Percentiles rank a stretch among this genome's conserved stretches.
These are phyloP conservation scores for Xylariaceae sp. DNA, from an alignment of 2,329 filamentous ascomycete species.

Conservation along the genomic window DNA sequence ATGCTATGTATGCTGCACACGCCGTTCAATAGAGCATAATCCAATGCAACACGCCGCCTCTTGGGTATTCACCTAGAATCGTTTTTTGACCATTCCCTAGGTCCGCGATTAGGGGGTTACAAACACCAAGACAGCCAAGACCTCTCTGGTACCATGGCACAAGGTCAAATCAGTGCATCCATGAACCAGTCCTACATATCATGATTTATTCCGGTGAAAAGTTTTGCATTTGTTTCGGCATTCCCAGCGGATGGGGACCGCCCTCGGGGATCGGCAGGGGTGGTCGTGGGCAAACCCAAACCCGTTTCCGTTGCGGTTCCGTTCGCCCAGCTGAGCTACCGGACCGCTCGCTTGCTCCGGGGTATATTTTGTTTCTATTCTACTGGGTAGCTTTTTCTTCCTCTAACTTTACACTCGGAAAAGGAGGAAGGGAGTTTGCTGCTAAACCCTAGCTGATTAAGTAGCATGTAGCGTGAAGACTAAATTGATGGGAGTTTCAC, in stretches of 20 bases:
- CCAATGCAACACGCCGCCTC: too few species aligned
- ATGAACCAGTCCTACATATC: neutral
- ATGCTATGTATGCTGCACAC: too few species aligned
- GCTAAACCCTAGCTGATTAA: neutral
- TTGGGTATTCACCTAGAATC: too few species aligned
- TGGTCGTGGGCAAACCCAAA: constrained; percentile 13
- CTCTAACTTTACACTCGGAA: too few species aligned
- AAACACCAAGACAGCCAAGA: constrained; percentile 17
- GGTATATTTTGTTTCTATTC: neutral
- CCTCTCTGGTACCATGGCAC: constrained; percentile 4
- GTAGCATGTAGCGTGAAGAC: neutral
- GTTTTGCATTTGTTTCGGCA: constrained; percentile 17
- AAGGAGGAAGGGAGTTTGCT: constrained; percentile 15
- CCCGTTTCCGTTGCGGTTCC: constrained; percentile 11
- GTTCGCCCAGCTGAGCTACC: constrained; percentile 10
- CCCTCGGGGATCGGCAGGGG: constrained; percentile 19
- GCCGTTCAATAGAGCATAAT: too few species aligned
- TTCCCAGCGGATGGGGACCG: constrained; percentile 12
- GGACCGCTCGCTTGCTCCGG: constrained; percentile 5
- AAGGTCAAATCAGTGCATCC: neutral
- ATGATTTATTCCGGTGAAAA: neutral
- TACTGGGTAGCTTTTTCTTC: too few species aligned
- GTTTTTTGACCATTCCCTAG: constrained; percentile 1
- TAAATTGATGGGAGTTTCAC: too few species aligned
- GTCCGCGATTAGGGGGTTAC: neutral